Evolutionary conservation across 768 basidiomycete genomes (phyloP), one percentile per base, ranked within the genome.

Genomic region (Leucosporidium yakuticum): DNA sequence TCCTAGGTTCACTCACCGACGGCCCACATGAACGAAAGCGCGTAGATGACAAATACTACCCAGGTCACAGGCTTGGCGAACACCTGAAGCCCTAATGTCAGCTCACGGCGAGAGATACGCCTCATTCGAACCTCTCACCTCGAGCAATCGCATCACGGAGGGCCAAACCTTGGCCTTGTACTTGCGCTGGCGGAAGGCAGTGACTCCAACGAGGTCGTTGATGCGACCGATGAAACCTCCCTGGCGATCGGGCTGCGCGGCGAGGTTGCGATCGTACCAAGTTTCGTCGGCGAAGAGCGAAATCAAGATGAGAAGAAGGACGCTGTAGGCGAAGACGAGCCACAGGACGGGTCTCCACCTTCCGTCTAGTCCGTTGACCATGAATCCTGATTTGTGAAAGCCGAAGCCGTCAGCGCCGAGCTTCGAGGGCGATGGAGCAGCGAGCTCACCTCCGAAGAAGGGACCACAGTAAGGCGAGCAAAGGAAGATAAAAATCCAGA

Each of bases 301-400:
- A 51, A 73, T 65, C 56, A 62, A 36, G 47, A 58, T 44, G 39
- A 44, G 39, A 15, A 44, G 39, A 15, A 73, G 71, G 57, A 69
- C 55, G 29, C 39, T 31, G 32, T 53, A 59, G n/a, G 71, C 71
- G 47, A 73, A 73, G 20, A 73, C 68, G 56, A 73, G 55, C 71
- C 71, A 73, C 6, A 73, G 21, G 2, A 69, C 68, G 0, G 65
- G 65, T 4, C 71, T 62, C 71, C 71, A 73, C 21, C 60, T 53
- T 29, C 59, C 61, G 32, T 50, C 29, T n/a, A 73, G 65, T 23
- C 49, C 54, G 23, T 31, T 14, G 27, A 73, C 62, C 62, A 69
- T 67, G 60, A 67, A 69, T 14, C 70, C n/a, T n/a, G n/a, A n/a
- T n/a, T n/a, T n/a, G n/a, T n/a, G n/a, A n/a, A n/a, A n/a, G n/a